Percentiles rank a stretch among this genome's conserved stretches.
Evolutionary conservation across 176 grass and related monocot species (phyloP).

Genomic region (Raddia guianensis): DNA sequence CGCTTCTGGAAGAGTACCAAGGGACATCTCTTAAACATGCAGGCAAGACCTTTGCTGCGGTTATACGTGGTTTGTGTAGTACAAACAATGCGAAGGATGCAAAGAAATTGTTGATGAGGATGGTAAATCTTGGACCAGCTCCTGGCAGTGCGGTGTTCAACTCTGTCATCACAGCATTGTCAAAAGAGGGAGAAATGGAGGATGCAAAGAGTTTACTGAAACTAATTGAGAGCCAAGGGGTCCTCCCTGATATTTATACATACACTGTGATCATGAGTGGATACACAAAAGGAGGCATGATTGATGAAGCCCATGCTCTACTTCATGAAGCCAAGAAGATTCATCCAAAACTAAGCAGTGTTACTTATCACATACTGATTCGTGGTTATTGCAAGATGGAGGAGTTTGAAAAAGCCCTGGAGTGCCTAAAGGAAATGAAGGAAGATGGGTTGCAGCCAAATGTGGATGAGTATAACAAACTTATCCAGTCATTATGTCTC

Average conservation of each 20-base stretch:
- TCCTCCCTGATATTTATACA: constrained; percentile 79
- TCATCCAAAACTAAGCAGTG: constrained; percentile 62
- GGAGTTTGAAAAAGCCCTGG: constrained; percentile 80
- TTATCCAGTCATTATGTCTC: constrained; percentile 90
- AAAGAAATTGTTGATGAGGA: constrained; percentile 66
- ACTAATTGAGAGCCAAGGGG: constrained; percentile 67
- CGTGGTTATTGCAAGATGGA: constrained; percentile 96
- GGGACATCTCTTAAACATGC: constrained; percentile 66
- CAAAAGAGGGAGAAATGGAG: constrained; percentile 75
- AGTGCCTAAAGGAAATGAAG: constrained; percentile 91
- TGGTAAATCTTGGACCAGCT: constrained; percentile 71
- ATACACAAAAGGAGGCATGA: constrained; percentile 72
- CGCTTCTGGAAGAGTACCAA: constrained; percentile 75
- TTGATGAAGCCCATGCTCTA: constrained; percentile 79
- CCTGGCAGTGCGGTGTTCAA: constrained; percentile 82
- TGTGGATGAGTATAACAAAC: constrained; percentile 84
- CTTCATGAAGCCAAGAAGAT: constrained; percentile 69
- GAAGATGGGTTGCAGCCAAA: constrained; percentile 84
- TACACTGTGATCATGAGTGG: constrained; percentile 93
- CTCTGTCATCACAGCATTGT: constrained; percentile 78
- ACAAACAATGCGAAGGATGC: constrained; percentile 63
- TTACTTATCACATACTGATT: constrained; percentile 81
- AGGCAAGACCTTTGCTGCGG: constrained; percentile 59
- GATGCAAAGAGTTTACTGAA: constrained; percentile 69
- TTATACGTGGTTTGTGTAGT: constrained; percentile 78